Evolutionary conservation across 768 basidiomycete species (phyloP).

Genomic region (Piloderma croceum): DNA sequence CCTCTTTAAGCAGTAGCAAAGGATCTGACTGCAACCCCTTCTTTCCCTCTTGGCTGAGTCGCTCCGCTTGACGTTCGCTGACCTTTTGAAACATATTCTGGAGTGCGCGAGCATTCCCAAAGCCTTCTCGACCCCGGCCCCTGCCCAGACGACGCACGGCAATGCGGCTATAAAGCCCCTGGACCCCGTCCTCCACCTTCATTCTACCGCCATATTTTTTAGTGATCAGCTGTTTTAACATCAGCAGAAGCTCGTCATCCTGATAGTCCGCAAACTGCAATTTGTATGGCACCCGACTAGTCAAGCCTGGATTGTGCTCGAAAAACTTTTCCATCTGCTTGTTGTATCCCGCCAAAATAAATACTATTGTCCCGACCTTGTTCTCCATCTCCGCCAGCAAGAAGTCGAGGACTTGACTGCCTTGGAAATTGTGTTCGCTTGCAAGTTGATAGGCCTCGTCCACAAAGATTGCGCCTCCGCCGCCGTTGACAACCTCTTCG

Average conservation of each 20-base stretch:
- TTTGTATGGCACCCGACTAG: slow-evolving; percentile 37
- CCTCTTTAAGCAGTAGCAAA: slow-evolving; percentile 32
- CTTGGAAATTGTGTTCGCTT: slow-evolving; percentile 25
- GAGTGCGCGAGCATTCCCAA: slow-evolving; percentile 40
- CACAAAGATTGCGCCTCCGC: slow-evolving; percentile 38
- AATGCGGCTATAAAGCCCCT: slow-evolving; percentile 35
- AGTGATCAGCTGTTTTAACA: slow-evolving; percentile 30
- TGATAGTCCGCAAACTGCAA: slow-evolving; percentile 36
- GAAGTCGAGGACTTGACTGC: slow-evolving; percentile 37
- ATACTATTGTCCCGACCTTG: slow-evolving; percentile 35
- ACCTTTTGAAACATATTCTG: slow-evolving; percentile 33
- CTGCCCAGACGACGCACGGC: slow-evolving; percentile 35
- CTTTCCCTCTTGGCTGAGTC: slow-evolving; percentile 26
- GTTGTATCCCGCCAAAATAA: slow-evolving; percentile 40
- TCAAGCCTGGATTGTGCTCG: slow-evolving; percentile 40
- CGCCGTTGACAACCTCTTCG: slow-evolving; percentile 25
- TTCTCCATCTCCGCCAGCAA: slow-evolving; percentile 44
- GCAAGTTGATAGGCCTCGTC: slow-evolving; percentile 42
- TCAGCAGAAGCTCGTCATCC: slow-evolving; percentile 32
- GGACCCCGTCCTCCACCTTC: slow-evolving; percentile 34
- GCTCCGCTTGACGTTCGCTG: slow-evolving; percentile 35
- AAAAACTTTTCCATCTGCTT: slow-evolving; percentile 45
- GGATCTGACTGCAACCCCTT: slow-evolving; percentile 26
- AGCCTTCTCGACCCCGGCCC: slow-evolving; percentile 33
- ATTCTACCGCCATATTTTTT: slow-evolving; percentile 35